Conservation (phyloP, 345 rosid genomes). For the Citrus hindsii region DNA sequence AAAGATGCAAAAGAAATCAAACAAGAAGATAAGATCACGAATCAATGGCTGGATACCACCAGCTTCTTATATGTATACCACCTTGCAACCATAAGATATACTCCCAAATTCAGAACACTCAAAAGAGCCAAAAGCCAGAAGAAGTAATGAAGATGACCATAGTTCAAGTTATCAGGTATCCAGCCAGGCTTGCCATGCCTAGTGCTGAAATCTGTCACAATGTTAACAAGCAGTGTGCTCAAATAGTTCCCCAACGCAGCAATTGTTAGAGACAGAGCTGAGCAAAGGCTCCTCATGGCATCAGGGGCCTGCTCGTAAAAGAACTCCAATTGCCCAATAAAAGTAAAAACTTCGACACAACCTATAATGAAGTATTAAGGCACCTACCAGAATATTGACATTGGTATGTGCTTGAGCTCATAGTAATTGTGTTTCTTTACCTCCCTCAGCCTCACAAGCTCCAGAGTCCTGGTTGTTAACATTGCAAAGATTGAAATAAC, state of each 20-base stretch:
- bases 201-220: conserved; percentile 34
- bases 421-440: conserved; percentile 16
- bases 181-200: conserved; percentile 38
- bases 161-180: conserved; percentile 53
- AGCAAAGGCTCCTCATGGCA: conserved; percentile 49
- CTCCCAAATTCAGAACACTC: conserved; percentile 16
- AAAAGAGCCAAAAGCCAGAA: conserved; percentile 28
- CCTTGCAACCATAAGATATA: conserved; percentile 19
- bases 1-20: not conserved
- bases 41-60: not conserved
- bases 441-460: conserved; percentile 12
- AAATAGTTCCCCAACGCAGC: conserved; percentile 46
- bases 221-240: conserved; percentile 39
- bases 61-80: conserved; percentile 22
- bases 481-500: conserved; percentile 20
- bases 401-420: conserved; percentile 18
- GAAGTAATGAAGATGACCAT: conserved; percentile 40
- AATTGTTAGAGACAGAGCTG: conserved; percentile 44
- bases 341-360: conserved; percentile 51
- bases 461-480: conserved; percentile 20
- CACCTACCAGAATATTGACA: conserved; percentile 23
- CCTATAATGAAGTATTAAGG: conserved; percentile 47
- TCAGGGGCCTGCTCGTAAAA: conserved; percentile 51
- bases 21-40: not conserved
- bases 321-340: conserved; percentile 46